Evolutionary conservation across 129 eudicot genomes (phyloP), one percentile per base, ranked within the genome.

Genomic region (Oenanthe sinensis): DNA sequence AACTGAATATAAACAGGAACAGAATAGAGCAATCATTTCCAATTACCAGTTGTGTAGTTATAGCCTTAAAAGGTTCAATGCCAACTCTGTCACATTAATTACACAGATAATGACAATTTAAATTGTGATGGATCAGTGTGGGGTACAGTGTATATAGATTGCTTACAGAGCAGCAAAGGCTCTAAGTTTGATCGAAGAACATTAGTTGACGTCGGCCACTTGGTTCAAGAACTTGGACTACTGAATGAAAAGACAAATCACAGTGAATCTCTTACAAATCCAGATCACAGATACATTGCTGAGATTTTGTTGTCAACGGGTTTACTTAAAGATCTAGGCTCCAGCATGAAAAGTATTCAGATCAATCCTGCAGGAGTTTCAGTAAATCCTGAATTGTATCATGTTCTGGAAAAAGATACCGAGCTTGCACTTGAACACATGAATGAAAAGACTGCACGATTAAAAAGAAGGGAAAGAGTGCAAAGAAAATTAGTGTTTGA

Each of bases 401-500:
- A 88, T 82, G 89, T 87, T 83, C 84, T 94, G 78, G 98, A 94
- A 83, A 91, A 88, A 82, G 85, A 82, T 42, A 86, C 85, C 78
- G 84, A 33, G 69, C 80, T 79, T 78, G 30, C 77, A 76, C 68
- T 79, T 73, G 46, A 72, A 82, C 75, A 74, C 75, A 62, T 60
- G 68, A 10, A 20, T 42, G 65, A 75, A 73, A 83, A 75, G 24
- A 82, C 15, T 78, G 82, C 20, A 62, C 37, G 40, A 70, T 71
- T 82, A 79, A 87, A 84, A 82, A 24, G 63, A 36, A 79, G 75
- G 8, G 86, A 91, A 79, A 89, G 81, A 83, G 55, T 58, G 78
- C 84, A 81, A 33, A 87, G 98, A 76, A 90, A 84, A 75, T 80
- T 91, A 26, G 77, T 94, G 14, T 91, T 94, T 78, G 98, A 94